A percentile compares a stretch with the other conserved stretches of the same genome.
Conservation (phyloP, 768 basidiomycete species). For the Glaciozyma martinii region DNA sequence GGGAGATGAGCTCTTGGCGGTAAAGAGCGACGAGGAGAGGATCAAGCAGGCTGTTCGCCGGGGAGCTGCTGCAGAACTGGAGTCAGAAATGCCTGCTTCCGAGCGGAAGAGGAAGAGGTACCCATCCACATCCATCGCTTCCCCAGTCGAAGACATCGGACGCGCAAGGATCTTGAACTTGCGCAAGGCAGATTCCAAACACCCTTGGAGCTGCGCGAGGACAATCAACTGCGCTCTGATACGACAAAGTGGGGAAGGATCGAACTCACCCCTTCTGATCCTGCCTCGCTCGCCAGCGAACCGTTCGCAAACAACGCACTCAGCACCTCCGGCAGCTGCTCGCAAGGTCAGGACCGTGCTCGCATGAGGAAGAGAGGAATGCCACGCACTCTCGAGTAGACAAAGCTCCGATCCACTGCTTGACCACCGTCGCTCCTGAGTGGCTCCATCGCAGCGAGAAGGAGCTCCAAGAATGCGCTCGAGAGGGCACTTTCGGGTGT, state of each 20-base stretch:
- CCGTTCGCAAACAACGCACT: not conserved
- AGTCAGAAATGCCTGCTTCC: too few relatives aligned
- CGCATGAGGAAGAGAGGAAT: too few relatives aligned
- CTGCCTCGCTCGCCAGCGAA: not conserved
- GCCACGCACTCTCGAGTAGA: constrained; percentile 1
- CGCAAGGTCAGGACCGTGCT: not conserved
- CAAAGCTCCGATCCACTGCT: not conserved
- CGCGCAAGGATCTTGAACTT: fast-evolving
- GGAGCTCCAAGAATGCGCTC: not conserved
- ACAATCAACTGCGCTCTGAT: not conserved
- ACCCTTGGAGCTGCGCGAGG: not conserved
- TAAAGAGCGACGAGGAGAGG: constrained; percentile 2
- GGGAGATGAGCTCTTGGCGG: not conserved
- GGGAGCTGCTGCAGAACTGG: not conserved
- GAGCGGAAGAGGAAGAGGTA: not conserved
- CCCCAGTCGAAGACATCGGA: not conserved
- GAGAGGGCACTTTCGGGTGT: not conserved
- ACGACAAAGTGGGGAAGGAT: not conserved
- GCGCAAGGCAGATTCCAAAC: not conserved
- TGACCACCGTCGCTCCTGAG: not conserved
- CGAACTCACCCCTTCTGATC: not conserved
- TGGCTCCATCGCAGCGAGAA: not conserved
- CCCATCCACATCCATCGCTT: constrained; percentile 6
- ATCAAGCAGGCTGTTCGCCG: not conserved
- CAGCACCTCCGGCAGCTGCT: not conserved